phyloP scores from a whole-genome alignment of 2,329 filamentous ascomycete species.

The Penicillium polonicum region DNA sequence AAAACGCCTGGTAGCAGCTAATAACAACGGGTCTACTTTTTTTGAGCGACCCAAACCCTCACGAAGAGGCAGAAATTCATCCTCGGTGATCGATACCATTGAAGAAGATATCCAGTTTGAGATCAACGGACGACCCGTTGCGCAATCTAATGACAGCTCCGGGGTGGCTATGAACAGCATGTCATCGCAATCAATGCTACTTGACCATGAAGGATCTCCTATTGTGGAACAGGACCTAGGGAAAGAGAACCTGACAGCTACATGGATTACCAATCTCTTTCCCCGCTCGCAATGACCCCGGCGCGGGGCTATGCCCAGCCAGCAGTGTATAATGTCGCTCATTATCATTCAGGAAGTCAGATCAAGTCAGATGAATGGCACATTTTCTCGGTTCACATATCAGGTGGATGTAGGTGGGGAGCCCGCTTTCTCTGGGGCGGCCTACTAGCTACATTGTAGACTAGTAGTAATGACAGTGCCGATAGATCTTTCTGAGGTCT shows the following conservation, averaged over 20 bases:
- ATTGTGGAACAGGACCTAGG: background rate
- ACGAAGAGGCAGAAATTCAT: background rate
- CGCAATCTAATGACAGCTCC: slow-evolving; percentile 1
- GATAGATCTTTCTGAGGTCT: background rate
- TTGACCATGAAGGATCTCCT: slow-evolving; percentile 25
- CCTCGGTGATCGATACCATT: slow-evolving; percentile 9
- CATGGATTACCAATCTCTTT: slow-evolving; percentile 9
- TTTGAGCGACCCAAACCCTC: slow-evolving; percentile 3
- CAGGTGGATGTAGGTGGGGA: background rate
- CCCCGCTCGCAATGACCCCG: background rate
- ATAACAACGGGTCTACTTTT: background rate
- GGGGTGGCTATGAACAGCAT: slow-evolving; percentile 9
- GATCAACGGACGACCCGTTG: slow-evolving; percentile 24
- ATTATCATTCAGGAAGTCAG: background rate
- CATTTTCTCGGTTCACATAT: background rate
- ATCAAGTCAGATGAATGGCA: background rate
- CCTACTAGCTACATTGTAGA: background rate
- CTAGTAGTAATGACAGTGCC: background rate
- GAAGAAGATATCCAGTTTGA: slow-evolving; percentile 23
- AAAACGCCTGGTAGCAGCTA: slow-evolving; percentile 21
- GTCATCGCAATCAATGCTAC: slow-evolving; percentile 38
- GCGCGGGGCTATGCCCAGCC: background rate
- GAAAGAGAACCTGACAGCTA: slow-evolving; percentile 1
- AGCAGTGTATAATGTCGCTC: background rate
- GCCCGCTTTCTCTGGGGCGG: background rate